Evolutionary conservation across 2,329 filamentous ascomycete genomes (phyloP), one percentile per base, ranked within the genome.

Genomic region (Penicillium paneum): DNA sequence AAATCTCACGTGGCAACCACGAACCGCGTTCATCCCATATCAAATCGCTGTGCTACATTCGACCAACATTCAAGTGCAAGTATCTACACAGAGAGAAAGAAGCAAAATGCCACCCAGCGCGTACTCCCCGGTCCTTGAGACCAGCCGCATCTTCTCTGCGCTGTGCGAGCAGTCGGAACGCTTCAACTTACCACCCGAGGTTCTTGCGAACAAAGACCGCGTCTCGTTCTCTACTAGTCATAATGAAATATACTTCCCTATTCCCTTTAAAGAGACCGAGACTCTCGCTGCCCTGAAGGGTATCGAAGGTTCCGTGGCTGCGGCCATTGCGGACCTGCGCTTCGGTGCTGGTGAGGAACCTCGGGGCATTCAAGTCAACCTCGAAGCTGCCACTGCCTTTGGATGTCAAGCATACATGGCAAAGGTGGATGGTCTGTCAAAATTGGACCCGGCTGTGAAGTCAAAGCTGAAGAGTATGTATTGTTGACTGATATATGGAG

Each of bases 281-380:
- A 79, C 79, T 1, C 71, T 78, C 11, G 77, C 78, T 8, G 79
- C 83, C 3, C 71, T 86, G 58, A 86, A 85, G 64, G 83, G 79
- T 6, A 72, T 85, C 6, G 84, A 87, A 62, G 84, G 80, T 5
- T 77, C 79, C 36, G 76, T 83, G n/a, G 83, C 82, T 3, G 80
- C 80, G n/a, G 78, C 81, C 1, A 79, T 88, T 55, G 82, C 80
- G 10, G 77, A 85, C 64, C 67, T 87, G 26, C 74, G 78, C 43
- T 78, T 78, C 64, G 79, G 77, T n/a, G 59, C 68, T 24, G 58
- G 65, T 38, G 58, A 66, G 35, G 74, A 78, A 42, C 71, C 70
- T 43, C 67, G 71, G 2, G 61, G 65, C 52, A 68, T 74, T 15
- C 68, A 64, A 44, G 64, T 76, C 17, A 71, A 64, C 45, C 57